Evolutionary conservation across 1,284 basidiomycete species (phyloP).

Genomic region (Xerocomus nothofagi): DNA sequence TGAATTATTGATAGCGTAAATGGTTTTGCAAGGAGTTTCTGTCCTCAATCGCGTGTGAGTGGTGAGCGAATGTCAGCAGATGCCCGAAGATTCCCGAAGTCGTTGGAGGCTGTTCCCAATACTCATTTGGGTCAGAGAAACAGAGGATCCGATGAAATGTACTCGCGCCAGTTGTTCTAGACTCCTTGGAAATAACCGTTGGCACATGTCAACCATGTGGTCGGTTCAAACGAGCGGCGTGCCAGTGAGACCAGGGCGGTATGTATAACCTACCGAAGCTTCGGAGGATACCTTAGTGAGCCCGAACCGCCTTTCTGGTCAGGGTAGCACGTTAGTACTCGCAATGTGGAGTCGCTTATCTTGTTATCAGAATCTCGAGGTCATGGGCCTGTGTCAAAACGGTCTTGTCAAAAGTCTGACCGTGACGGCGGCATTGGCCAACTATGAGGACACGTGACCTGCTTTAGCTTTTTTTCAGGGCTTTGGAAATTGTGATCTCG

Average conservation of each 20-base stretch:
- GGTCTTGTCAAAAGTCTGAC: no score
- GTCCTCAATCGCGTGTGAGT: constrained; percentile 1
- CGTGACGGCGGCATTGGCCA: no score
- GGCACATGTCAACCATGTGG: constrained; percentile 22
- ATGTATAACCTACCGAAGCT: background rate
- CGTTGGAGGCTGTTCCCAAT: background rate
- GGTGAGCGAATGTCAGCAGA: background rate
- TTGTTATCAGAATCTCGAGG: constrained; percentile 1
- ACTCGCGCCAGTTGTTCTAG: constrained; percentile 2
- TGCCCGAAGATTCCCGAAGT: background rate
- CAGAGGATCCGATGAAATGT: background rate
- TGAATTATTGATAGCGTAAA: background rate
- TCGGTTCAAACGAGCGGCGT: constrained; percentile 5
- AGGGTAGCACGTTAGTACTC: background rate
- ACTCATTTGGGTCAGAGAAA: constrained; percentile 1
- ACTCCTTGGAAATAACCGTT: constrained; percentile 15
- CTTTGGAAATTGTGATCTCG: constrained; percentile 3
- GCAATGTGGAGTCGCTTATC: background rate
- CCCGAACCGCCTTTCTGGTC: background rate
- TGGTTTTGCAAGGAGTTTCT: background rate
- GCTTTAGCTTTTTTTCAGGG: constrained; percentile 8
- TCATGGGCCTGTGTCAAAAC: background rate
- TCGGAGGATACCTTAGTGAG: constrained; percentile 7
- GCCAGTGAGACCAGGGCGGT: background rate
- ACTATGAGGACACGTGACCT: constrained; percentile 20